Conservation (phyloP, 2,329 filamentous ascomycete species). For the Orbilia javanica region DNA sequence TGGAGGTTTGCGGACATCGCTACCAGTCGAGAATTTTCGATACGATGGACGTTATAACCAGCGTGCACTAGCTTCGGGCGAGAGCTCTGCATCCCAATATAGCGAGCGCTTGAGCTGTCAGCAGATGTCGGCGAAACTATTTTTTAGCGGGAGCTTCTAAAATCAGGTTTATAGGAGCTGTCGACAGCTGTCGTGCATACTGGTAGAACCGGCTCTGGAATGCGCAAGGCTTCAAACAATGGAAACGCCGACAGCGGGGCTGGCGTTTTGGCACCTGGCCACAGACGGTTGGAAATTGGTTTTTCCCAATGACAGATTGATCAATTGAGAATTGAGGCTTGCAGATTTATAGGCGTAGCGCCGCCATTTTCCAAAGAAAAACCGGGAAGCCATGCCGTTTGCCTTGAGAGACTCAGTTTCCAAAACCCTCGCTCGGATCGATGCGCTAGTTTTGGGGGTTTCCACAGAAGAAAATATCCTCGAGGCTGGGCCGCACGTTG, state of each 20-base stretch:
- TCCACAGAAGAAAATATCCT: background rate
- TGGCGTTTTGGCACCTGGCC: background rate
- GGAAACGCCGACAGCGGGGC: slow-evolving; percentile 1
- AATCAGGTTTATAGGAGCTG: background rate
- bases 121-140: background rate
- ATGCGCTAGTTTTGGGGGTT: background rate
- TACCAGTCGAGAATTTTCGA: background rate
- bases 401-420: background rate
- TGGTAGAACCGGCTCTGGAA: background rate
- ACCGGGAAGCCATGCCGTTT: background rate
- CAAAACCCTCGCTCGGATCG: background rate
- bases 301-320: slow-evolving; percentile 2
- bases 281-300: background rate
- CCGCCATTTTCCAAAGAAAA: background rate
- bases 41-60: background rate
- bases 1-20: background rate
- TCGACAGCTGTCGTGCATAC: slow-evolving; percentile 18
- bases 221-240: slow-evolving; percentile 2
- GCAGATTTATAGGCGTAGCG: slow-evolving; percentile 10
- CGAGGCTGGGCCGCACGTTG: background rate
- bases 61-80: background rate
- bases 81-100: background rate
- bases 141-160: background rate
- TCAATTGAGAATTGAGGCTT: background rate
- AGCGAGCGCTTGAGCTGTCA: background rate